A percentile compares a stretch with the other conserved stretches of the same genome.
Evolutionary conservation across 2,329 filamentous ascomycete species (phyloP).

Genomic region (Zopfia rhizophila): DNA sequence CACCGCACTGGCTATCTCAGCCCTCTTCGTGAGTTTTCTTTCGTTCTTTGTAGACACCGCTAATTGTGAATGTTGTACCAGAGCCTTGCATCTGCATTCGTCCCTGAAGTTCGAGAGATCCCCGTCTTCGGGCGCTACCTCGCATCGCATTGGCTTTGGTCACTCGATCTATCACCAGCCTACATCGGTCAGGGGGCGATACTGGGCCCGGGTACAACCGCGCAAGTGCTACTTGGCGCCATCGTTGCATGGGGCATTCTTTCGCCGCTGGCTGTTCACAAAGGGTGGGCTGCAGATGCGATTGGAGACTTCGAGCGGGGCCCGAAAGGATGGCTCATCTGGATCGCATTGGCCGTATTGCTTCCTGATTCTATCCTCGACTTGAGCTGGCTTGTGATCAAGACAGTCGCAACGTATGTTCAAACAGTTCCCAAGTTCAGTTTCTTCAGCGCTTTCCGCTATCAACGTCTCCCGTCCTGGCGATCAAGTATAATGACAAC

Average conservation of each 20-base stretch:
- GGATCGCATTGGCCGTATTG: constrained; percentile 1
- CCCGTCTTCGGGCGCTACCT: constrained; percentile 1
- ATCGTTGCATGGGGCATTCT: constrained; percentile 2
- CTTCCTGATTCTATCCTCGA: neutral
- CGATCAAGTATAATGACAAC: too few relatives aligned
- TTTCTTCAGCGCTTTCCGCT: too few relatives aligned
- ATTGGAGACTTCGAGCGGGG: neutral
- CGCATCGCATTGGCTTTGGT: constrained; percentile 2
- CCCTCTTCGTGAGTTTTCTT: too few relatives aligned
- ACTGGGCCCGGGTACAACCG: neutral
- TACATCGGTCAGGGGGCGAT: constrained; percentile 4
- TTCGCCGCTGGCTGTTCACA: neutral
- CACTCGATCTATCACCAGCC: constrained; percentile 3
- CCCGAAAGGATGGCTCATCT: neutral
- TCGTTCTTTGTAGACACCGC: too few relatives aligned
- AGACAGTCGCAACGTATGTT: neutral
- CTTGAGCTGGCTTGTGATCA: neutral
- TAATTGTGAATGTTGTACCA: too few relatives aligned
- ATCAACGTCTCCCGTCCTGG: too few relatives aligned
- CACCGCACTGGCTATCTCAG: neutral
- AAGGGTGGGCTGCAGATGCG: constrained; percentile 3
- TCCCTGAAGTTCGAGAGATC: neutral
- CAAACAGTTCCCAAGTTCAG: neutral
- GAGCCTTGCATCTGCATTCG: too few relatives aligned
- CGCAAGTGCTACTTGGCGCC: neutral